Conservation (phyloP, 2,329 filamentous ascomycete genomes). For the Pseudovirgaria hyperparasitica region DNA sequence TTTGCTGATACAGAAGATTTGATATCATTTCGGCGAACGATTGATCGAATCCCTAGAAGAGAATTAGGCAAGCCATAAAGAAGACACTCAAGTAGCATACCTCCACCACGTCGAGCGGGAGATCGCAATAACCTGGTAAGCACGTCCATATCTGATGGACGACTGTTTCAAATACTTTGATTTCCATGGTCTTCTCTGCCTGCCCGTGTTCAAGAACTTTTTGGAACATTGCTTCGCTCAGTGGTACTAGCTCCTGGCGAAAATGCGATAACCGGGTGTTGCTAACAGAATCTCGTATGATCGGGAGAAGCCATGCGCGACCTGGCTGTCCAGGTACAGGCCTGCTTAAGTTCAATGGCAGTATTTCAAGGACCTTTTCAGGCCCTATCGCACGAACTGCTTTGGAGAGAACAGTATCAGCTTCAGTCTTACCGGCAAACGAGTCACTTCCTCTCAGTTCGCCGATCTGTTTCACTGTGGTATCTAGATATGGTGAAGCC, state of each 20-base stretch:
- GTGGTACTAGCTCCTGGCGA: conserved; percentile 68
- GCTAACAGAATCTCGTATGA: conserved; percentile 77
- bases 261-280: conserved; percentile 85
- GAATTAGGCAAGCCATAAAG: conserved; percentile 1
- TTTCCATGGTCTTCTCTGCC: conserved; percentile 82
- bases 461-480: conserved; percentile 66
- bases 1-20: conserved; percentile 85
- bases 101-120: conserved; percentile 57
- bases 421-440: conserved; percentile 89
- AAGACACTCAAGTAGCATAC: conserved; percentile 4
- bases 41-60: conserved; percentile 66
- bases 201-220: conserved; percentile 70
- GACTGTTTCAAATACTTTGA: conserved; percentile 95
- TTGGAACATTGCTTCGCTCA: conserved; percentile 86
- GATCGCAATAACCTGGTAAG: conserved; percentile 86
- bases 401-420: conserved; percentile 77
- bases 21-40: conserved; percentile 79
- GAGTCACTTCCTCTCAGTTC: conserved; percentile 79
- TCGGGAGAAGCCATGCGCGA: conserved; percentile 85
- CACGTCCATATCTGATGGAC: conserved; percentile 93
- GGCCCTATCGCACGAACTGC: conserved; percentile 86
- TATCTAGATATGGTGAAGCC: conserved; percentile 63
- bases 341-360: conserved; percentile 75
- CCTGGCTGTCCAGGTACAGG: conserved; percentile 68
- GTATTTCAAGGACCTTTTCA: conserved; percentile 63